Base-by-base conservation (phyloP, 495 filamentous ascomycete species). In the Aspergillus steynii region DNA sequence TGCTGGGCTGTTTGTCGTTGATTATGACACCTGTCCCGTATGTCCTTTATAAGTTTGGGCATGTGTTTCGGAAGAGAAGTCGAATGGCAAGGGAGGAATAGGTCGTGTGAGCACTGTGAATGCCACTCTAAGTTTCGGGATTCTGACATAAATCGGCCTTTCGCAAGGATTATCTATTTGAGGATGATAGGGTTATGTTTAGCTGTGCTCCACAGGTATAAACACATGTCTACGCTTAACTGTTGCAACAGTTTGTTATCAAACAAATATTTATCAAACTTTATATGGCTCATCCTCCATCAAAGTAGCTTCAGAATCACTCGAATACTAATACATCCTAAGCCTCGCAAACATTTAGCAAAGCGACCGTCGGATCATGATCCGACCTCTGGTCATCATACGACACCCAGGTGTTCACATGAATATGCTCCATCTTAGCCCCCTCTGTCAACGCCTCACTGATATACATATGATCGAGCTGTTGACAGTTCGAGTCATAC, bases 381-480 rank as follows among this genome's bases (percentile, higher is more conserved):
- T 88, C 85, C 34, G 77, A 82, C 29, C 76, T 76, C 61, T 69
- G 61, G 3, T 77, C 80, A 27, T 59, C 66, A 48, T 58, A 65
- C n/a, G 68, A 74, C 9, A 76, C 74, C 86, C 86, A 89, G 4
- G 84, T 80, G 63, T 86, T 88, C 12, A 86, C 72, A 71, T 88
- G 86, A 48, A 88, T 61, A 69, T 88, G 86, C 74, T 88, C 82
- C 66, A 82, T 82, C 29, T 42, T 15, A 8, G 62, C 63, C 1
- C 46, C 55, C 32, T 15, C 6, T 1, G 32, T 50, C 48, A 64
- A 29, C 2, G 53, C 61, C 69, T 75, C 68, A 54, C 81, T 85
- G 32, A 88, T 77, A 62, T 79, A 85, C 71, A 86, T 82, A 71
- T 88, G 85, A 68, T 87, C 85, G 6, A 88, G 77, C 67, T 83